phyloP scores from a whole-genome alignment of 352 stramenopile genomes.

The Phytophthora melonis region DNA sequence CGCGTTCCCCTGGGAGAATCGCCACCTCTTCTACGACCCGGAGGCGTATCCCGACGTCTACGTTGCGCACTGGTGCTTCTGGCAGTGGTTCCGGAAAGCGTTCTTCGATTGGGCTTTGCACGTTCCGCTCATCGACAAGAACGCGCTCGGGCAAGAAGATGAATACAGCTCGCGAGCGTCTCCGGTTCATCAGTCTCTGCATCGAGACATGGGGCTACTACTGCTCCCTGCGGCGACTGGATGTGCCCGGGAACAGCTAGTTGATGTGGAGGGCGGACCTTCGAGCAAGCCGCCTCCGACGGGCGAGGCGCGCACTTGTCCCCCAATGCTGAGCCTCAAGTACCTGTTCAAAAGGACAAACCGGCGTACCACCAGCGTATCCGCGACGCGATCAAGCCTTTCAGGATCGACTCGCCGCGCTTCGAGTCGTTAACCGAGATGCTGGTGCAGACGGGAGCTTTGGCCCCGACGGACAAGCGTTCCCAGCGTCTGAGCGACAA shows the following conservation, averaged over 20 bases:
- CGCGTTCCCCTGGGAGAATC: not conserved
- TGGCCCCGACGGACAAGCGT: not conserved
- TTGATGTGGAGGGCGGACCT: not conserved
- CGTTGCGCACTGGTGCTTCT: not conserved
- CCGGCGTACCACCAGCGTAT: no score
- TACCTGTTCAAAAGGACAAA: no score
- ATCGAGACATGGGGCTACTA: not conserved
- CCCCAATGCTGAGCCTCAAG: not conserved
- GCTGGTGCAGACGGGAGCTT: not conserved
- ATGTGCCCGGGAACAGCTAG: not conserved
- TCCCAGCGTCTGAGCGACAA: not conserved
- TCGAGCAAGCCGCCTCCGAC: not conserved
- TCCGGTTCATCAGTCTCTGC: not conserved
- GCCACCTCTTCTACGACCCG: not conserved
- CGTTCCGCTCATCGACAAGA: not conserved
- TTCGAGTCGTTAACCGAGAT: not conserved
- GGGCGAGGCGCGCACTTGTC: not conserved
- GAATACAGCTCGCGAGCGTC: not conserved
- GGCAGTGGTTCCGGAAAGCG: not conserved
- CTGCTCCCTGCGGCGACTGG: not conserved
- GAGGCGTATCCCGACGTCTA: not conserved
- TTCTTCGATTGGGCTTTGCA: not conserved
- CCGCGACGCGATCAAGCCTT: no score
- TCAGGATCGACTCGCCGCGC: not conserved
- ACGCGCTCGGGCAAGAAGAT: not conserved